These are phyloP conservation scores for Exobasidium rhododendri DNA, from an alignment of 1,284 basidiomycete genomes.

Conservation along the genomic window DNA sequence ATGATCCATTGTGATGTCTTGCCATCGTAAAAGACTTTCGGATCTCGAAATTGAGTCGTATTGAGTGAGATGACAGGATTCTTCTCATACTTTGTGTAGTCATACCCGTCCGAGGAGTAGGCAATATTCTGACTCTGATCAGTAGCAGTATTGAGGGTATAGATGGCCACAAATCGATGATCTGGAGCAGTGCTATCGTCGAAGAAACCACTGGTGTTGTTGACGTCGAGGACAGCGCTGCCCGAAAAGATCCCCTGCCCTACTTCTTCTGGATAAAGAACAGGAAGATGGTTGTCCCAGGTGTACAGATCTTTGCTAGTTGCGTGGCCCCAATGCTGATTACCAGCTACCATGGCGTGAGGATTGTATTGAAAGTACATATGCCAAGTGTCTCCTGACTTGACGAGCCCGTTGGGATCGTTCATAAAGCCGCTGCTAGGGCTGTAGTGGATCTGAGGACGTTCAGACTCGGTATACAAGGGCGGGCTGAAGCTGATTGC, in stretches of 20 bases:
- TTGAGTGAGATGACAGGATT: constrained; percentile 54
- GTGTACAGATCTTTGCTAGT: constrained; percentile 56
- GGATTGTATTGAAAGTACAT: constrained; percentile 59
- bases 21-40: constrained; percentile 57
- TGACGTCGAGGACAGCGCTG: constrained; percentile 56
- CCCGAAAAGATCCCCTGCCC: constrained; percentile 55
- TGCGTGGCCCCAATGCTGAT: constrained; percentile 59
- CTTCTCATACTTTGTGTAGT: constrained; percentile 54
- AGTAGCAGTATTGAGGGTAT: constrained; percentile 56
- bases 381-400: constrained; percentile 57
- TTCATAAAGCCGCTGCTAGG: constrained; percentile 56
- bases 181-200: constrained; percentile 49
- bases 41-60: constrained; percentile 57
- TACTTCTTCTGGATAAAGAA: constrained; percentile 47
- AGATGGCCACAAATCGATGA: constrained; percentile 56
- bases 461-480: constrained; percentile 22
- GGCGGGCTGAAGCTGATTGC: not conserved
- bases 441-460: constrained; percentile 44
- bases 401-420: constrained; percentile 57
- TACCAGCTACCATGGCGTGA: constrained; percentile 54
- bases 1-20: constrained; percentile 56
- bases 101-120: constrained; percentile 57
- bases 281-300: constrained; percentile 57
- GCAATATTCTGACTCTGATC: constrained; percentile 56
- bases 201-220: constrained; percentile 59